Conservation (phyloP, 2,329 filamentous ascomycete species). For the Diaporthe eres region DNA sequence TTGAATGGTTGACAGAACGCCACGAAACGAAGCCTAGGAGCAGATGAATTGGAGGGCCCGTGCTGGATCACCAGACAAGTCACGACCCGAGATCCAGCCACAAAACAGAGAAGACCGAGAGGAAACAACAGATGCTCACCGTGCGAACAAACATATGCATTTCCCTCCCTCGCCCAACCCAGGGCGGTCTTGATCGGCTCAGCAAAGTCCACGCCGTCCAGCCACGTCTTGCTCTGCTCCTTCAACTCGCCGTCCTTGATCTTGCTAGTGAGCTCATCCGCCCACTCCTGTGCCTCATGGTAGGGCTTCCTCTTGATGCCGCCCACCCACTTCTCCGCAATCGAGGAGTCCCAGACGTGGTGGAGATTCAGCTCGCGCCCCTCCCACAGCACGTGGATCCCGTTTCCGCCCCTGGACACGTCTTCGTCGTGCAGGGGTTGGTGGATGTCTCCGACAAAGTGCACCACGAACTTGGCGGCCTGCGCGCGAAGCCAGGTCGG, state of each 20-base stretch:
- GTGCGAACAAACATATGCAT: conserved; percentile 73
- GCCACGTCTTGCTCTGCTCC: conserved; percentile 66
- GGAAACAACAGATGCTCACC: conserved; percentile 57
- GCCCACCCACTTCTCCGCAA: conserved; percentile 75
- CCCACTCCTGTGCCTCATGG: conserved; percentile 67
- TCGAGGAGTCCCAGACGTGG: conserved; percentile 80
- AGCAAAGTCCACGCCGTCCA: conserved; percentile 67
- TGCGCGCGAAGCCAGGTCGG: conserved; percentile 63
- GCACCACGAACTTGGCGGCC: conserved; percentile 76
- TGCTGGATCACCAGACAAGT: neutral
- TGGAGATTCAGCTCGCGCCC: conserved; percentile 74
- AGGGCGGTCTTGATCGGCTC: conserved; percentile 70
- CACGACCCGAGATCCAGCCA: neutral
- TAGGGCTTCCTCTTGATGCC: conserved; percentile 66
- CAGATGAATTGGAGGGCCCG: neutral
- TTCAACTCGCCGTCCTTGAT: conserved; percentile 71
- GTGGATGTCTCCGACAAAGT: conserved; percentile 80
- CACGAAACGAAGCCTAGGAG: conserved; percentile 2
- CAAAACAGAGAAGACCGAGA: neutral
- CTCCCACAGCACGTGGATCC: conserved; percentile 75
- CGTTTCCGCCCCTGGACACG: conserved; percentile 76
- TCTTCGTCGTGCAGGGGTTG: conserved; percentile 78
- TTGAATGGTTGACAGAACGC: neutral
- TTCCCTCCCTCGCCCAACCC: conserved; percentile 75
- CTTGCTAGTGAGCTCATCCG: conserved; percentile 65